phyloP scores from a whole-genome alignment of 2,329 filamentous ascomycete genomes.

The Leptographium lundbergii region DNA sequence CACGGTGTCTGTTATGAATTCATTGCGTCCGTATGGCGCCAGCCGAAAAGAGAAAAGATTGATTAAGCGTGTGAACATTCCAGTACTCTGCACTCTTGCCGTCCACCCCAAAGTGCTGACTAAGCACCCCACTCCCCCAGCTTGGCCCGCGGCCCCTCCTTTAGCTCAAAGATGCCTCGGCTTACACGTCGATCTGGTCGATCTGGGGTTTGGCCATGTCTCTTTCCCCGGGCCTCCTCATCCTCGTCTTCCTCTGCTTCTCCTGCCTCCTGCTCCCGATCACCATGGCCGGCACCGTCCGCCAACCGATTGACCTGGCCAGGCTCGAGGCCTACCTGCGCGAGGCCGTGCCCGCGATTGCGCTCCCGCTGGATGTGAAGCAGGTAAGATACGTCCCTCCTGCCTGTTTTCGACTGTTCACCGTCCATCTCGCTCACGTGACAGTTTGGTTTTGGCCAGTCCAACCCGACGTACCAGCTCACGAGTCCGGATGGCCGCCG shows the following conservation, averaged over 20 bases:
- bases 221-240: not conserved
- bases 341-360: slow-evolving; percentile 68
- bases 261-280: not conserved
- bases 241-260: not conserved
- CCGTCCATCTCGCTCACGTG: not conserved
- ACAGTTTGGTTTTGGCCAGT: slow-evolving; percentile 94
- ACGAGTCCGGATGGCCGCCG: slow-evolving; percentile 55
- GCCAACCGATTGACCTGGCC: slow-evolving; percentile 78
- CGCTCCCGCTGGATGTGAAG: slow-evolving; percentile 73
- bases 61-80: not conserved
- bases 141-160: not conserved
- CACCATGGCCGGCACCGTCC: slow-evolving; percentile 69
- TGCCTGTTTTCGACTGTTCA: not conserved
- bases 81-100: too few relatives aligned
- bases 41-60: not conserved
- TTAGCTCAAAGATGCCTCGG: not conserved
- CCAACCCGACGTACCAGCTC: slow-evolving; percentile 91
- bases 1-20: not conserved
- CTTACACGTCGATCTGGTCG: too few relatives aligned
- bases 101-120: not conserved
- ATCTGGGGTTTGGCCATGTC: not conserved
- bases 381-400: slow-evolving; percentile 48
- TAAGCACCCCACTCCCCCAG: not conserved
- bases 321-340: slow-evolving; percentile 70
- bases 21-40: not conserved